phyloP scores from a whole-genome alignment of 1,139 yeast genomes.

The Nakaseomyces sp. region DNA sequence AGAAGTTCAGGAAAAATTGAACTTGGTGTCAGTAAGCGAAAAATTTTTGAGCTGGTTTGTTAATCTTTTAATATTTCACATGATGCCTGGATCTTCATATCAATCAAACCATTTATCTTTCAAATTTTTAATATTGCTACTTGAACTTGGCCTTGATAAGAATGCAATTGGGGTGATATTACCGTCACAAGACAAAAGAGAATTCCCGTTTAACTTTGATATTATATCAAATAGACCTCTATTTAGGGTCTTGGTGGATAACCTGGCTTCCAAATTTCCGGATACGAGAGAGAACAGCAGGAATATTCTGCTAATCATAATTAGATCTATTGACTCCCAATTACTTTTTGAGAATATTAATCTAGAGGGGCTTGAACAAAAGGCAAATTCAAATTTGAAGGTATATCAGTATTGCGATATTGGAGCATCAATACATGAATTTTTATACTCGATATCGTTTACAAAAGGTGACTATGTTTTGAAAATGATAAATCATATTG shows the following conservation, averaged over 20 bases:
- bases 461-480: constrained; percentile 15
- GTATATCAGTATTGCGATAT: constrained; percentile 74
- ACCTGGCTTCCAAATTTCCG: constrained; percentile 61
- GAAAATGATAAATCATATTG: constrained; percentile 34
- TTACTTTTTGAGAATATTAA: constrained; percentile 14
- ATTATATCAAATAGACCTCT: constrained; percentile 36
- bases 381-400: constrained; percentile 41
- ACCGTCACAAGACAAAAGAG: constrained; percentile 17
- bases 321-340: constrained; percentile 21
- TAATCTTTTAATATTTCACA: constrained; percentile 34
- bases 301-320: constrained; percentile 42
- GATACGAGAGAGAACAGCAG: constrained; percentile 56
- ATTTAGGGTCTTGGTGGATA: constrained; percentile 46
- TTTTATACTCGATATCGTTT: constrained; percentile 34
- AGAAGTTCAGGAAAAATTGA: constrained; percentile 30
- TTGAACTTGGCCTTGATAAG: constrained; percentile 50
- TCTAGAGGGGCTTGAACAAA: constrained; percentile 27
- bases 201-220: constrained; percentile 37
- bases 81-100: constrained; percentile 64
- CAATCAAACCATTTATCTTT: constrained; percentile 48
- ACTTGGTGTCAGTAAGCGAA: constrained; percentile 29
- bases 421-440: constrained; percentile 60
- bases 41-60: constrained; percentile 41
- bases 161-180: constrained; percentile 33
- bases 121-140: constrained; percentile 40